Evolutionary conservation across 257 asterid genomes (phyloP).

Genomic region (Solanum pennellii): DNA sequence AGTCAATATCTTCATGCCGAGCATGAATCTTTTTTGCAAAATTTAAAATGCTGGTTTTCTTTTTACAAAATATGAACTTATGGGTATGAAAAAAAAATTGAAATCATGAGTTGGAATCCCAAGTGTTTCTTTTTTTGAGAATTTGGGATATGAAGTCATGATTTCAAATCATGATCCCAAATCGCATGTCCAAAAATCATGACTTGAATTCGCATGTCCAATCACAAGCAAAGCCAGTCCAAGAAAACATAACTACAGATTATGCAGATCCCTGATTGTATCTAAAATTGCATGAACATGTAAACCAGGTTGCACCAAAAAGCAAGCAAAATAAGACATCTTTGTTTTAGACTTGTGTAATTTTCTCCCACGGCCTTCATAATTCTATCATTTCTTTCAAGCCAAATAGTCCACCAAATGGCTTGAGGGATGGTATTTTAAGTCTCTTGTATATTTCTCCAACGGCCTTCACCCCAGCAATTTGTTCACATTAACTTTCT

Average conservation of each 20-base stretch:
- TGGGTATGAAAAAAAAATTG: not conserved
- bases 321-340: not conserved
- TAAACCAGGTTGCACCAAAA: not conserved
- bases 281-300: not conserved
- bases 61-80: not conserved
- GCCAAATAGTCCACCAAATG: not conserved
- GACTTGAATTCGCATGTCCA: not conserved
- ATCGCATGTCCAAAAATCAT: not conserved
- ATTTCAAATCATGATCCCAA: not conserved
- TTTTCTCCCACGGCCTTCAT: not conserved
- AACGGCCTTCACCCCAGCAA: not conserved
- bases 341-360: not conserved
- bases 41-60: not conserved
- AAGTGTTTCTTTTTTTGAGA: not conserved
- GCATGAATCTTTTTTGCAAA: not conserved
- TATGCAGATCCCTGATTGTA: not conserved
- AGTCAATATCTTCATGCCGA: not conserved
- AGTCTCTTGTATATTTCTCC: not conserved
- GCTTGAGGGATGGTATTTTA: not conserved
- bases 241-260: not conserved
- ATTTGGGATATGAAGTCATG: not conserved
- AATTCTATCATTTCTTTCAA: not conserved
- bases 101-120: not conserved
- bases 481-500: not conserved
- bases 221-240: not conserved